A percentile compares a stretch with the other conserved stretches of the same genome.
Conservation (phyloP, 2,329 filamentous ascomycete species). For the Cladosporium sp. region DNA sequence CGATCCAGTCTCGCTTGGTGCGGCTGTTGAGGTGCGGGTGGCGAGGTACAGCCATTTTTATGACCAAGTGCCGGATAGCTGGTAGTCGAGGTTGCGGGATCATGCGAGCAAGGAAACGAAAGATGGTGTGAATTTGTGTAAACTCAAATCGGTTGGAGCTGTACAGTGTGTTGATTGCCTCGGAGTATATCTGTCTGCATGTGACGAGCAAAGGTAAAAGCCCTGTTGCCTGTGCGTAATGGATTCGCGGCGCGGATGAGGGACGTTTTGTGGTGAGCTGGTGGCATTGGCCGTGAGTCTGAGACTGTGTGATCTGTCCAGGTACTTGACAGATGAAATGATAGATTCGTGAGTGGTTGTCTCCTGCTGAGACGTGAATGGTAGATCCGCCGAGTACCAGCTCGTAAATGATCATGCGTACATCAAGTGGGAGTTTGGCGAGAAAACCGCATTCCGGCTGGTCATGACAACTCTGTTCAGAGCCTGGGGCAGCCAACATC, state of each 20-base stretch:
- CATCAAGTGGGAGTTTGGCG: conserved; percentile 27
- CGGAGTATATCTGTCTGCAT: conserved; percentile 30
- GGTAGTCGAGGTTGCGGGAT: conserved; percentile 26
- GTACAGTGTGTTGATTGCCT: conserved; percentile 28
- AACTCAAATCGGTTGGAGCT: conserved; percentile 31
- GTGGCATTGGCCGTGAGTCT: conserved; percentile 24
- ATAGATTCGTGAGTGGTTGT: conserved; percentile 21
- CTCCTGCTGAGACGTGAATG: conserved; percentile 25
- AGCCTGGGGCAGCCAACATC: conserved; percentile 20
- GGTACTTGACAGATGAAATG: conserved; percentile 26
- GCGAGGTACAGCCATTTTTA: conserved; percentile 29
- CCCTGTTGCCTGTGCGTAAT: conserved; percentile 19
- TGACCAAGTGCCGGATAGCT: conserved; percentile 26
- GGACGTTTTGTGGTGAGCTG: conserved; percentile 16
- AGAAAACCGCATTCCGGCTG: conserved; percentile 24
- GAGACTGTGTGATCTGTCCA: conserved; percentile 19
- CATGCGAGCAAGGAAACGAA: conserved; percentile 29
- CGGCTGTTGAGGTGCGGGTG: conserved; percentile 29
- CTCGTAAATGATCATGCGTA: conserved; percentile 32
- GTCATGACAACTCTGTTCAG: conserved; percentile 22
- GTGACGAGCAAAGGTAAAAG: conserved; percentile 28
- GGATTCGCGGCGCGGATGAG: conserved; percentile 18
- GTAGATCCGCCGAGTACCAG: conserved; percentile 27
- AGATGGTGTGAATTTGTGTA: conserved; percentile 29
- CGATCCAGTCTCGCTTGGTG: conserved; percentile 28